phyloP scores from a whole-genome alignment of 768 basidiomycete genomes.

The Trametes elegans region DNA sequence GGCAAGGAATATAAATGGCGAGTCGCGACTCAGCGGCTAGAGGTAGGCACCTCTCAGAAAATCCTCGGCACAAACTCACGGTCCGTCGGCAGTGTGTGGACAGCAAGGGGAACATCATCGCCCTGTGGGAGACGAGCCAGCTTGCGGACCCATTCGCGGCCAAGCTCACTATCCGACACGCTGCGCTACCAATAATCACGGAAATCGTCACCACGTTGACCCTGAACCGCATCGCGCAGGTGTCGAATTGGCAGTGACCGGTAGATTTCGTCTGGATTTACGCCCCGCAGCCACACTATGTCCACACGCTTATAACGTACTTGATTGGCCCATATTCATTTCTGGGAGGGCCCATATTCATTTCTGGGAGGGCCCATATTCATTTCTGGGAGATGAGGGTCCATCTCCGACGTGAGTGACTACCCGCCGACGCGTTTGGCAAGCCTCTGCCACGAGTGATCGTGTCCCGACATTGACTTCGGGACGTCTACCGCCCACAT shows the following conservation, averaged over 20 bases:
- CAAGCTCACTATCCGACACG: constrained; percentile 53
- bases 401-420: constrained; percentile 5
- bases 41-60: constrained; percentile 44
- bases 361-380: constrained; percentile 20
- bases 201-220: constrained; percentile 76
- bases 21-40: constrained; percentile 58
- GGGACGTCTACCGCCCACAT: constrained; percentile 8
- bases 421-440: constrained; percentile 8
- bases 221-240: constrained; percentile 68
- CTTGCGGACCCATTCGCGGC: constrained; percentile 59
- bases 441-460: constrained; percentile 11
- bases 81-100: constrained; percentile 54
- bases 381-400: constrained; percentile 10
- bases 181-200: constrained; percentile 62
- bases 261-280: constrained; percentile 1
- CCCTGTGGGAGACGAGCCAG: constrained; percentile 64
- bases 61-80: constrained; percentile 8
- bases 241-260: constrained; percentile 49
- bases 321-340: constrained; percentile 20
- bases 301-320: constrained; percentile 22
- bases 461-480: constrained; percentile 11
- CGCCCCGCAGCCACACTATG: constrained; percentile 9
- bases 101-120: constrained; percentile 51
- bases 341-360: too few relatives aligned
- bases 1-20: constrained; percentile 79